These are phyloP conservation scores for Ophiorrhiza pumila DNA, from an alignment of 257 asterid genomes.

Conservation along the genomic window DNA sequence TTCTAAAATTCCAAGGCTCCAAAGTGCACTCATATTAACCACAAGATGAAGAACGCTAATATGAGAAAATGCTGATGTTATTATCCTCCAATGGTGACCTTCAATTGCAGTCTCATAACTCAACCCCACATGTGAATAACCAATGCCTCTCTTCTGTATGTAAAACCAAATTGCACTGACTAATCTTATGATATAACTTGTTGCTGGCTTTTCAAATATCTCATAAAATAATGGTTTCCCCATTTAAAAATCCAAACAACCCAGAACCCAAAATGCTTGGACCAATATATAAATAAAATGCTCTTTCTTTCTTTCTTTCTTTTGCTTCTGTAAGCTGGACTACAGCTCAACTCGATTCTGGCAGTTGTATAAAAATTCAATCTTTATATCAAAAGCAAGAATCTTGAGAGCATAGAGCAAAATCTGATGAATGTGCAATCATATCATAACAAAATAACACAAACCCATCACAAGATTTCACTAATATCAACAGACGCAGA, in stretches of 20 bases:
- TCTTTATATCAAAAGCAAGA: neutral
- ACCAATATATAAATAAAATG: neutral
- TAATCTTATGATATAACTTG: conserved; percentile 74
- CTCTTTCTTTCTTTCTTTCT: neutral
- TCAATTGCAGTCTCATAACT: conserved; percentile 81
- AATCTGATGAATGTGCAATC: neutral
- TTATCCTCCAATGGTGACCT: conserved; percentile 92
- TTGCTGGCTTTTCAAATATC: conserved; percentile 88
- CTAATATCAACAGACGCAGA: conserved; percentile 9
- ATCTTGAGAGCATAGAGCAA: conserved; percentile 5
- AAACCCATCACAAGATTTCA: conserved; percentile 10
- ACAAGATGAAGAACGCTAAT: conserved; percentile 88
- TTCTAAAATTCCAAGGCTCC: conserved; percentile 88
- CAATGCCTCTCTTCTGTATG: conserved; percentile 78
- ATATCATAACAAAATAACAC: conserved; percentile 2
- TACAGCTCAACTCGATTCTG: neutral
- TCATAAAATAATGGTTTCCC: conserved; percentile 87
- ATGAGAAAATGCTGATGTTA: conserved; percentile 88
- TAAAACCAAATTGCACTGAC: conserved; percentile 80
- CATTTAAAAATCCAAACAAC: conserved; percentile 33
- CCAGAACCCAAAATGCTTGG: neutral
- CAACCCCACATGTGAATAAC: conserved; percentile 86
- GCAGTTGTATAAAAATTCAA: conserved; percentile 6
- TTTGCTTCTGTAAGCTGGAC: neutral
- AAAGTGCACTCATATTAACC: conserved; percentile 92